A percentile compares a stretch with the other conserved stretches of the same genome.
Evolutionary conservation across 2,329 filamentous ascomycete species (phyloP).

Genomic region (Clarireedia homoeocarpa): DNA sequence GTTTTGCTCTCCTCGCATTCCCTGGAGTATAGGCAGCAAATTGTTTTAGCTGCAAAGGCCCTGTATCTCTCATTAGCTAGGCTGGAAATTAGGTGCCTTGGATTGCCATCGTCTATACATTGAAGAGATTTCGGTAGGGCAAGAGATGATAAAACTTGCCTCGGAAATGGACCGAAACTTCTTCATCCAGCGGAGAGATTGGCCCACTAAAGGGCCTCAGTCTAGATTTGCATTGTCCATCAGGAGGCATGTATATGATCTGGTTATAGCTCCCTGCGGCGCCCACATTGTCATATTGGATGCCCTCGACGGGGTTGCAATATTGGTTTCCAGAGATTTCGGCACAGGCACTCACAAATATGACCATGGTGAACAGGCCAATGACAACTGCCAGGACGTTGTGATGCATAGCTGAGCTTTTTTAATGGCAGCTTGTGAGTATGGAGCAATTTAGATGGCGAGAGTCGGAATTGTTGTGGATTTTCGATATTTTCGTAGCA

Average conservation of each 20-base stretch:
- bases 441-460: no score
- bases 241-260: slow-evolving; percentile 51
- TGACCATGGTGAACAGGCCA: neutral
- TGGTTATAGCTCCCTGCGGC: slow-evolving; percentile 55
- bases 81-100: neutral
- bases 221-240: slow-evolving; percentile 46
- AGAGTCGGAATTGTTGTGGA: no score
- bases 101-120: no score
- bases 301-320: slow-evolving; percentile 55
- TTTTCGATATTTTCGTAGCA: no score
- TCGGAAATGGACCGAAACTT: slow-evolving; percentile 39
- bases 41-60: slow-evolving; percentile 58
- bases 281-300: slow-evolving; percentile 59
- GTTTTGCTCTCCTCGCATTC: slow-evolving; percentile 27
- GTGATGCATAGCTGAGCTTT: slow-evolving; percentile 1
- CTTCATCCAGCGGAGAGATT: slow-evolving; percentile 61
- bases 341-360: slow-evolving; percentile 19
- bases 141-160: neutral
- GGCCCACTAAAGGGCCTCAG: slow-evolving; percentile 49
- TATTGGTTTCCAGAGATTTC: slow-evolving; percentile 48
- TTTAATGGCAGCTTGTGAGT: neutral
- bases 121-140: neutral
- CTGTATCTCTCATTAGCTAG: slow-evolving; percentile 27
- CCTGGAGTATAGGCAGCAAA: slow-evolving; percentile 61
- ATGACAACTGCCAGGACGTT: slow-evolving; percentile 2